A percentile compares a stretch with the other conserved stretches of the same genome.
Evolutionary conservation across 805 yeast species (phyloP).

Genomic region (Starmerella sp.): DNA sequence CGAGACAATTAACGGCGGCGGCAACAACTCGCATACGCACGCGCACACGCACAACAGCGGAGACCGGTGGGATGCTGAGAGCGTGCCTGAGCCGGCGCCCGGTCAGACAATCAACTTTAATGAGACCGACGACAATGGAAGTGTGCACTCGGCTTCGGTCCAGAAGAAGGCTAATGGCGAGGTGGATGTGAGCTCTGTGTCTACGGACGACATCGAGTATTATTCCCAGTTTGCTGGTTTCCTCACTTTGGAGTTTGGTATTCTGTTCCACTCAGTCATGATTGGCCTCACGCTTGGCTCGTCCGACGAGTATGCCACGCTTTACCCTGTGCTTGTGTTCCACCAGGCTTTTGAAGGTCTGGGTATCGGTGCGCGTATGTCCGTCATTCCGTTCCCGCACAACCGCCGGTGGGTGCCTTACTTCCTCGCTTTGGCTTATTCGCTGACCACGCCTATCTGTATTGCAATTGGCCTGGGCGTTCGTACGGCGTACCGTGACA

Average conservation of each 20-base stretch:
- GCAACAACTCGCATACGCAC: conserved; percentile 3
- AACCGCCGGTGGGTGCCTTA: conserved; percentile 41
- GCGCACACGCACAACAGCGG: background rate
- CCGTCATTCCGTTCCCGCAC: conserved; percentile 46
- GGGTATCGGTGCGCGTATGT: conserved; percentile 63
- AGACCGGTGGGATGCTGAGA: background rate
- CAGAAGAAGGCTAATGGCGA: background rate
- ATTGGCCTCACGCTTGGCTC: conserved; percentile 60
- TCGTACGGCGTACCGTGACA: conserved; percentile 44
- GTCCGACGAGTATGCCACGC: conserved; percentile 49
- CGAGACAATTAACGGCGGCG: background rate
- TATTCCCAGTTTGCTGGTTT: conserved; percentile 36
- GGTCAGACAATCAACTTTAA: background rate
- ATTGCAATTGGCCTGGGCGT: conserved; percentile 68
- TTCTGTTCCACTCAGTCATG: conserved; percentile 64
- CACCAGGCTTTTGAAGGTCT: conserved; percentile 74
- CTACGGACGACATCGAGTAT: conserved; percentile 28
- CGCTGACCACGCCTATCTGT: conserved; percentile 55
- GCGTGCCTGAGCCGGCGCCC: background rate
- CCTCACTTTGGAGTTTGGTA: conserved; percentile 57
- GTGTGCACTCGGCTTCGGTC: background rate
- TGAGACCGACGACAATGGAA: background rate
- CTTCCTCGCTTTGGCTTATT: conserved; percentile 40
- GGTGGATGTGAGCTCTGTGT: conserved; percentile 24
- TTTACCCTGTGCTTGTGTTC: conserved; percentile 56